Conservation (phyloP, 2,329 filamentous ascomycete genomes). For the Colletotrichum theobromicola region DNA sequence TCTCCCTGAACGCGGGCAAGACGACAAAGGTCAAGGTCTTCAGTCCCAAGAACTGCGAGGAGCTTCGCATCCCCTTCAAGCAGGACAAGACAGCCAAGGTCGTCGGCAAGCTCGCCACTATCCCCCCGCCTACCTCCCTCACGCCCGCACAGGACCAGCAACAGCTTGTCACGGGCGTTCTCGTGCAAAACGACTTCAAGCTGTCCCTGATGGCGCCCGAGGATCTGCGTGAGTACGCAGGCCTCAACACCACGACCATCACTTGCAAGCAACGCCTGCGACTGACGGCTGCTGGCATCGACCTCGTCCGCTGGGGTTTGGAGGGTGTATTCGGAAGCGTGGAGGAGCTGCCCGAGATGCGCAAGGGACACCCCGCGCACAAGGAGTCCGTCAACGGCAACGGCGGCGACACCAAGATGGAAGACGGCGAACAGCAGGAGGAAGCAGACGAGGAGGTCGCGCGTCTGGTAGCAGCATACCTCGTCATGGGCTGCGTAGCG, state of each 20-base stretch:
- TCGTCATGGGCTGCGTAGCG: conserved; percentile 89
- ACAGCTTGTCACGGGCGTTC: conserved; percentile 80
- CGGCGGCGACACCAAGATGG: conserved; percentile 40
- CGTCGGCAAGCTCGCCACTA: conserved; percentile 87
- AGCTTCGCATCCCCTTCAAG: conserved; percentile 92
- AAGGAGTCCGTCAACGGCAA: conserved; percentile 39
- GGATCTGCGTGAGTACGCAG: conserved; percentile 93
- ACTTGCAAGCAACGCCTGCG: conserved; percentile 90
- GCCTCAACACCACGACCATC: conserved; percentile 94
- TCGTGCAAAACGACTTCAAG: conserved; percentile 98
- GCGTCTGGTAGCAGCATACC: conserved; percentile 59
- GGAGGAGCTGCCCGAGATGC: conserved; percentile 68
- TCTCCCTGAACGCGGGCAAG: conserved; percentile 88
- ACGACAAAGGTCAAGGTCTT: conserved; percentile 86
- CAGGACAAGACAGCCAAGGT: conserved; percentile 96
- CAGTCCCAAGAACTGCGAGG: conserved; percentile 93
- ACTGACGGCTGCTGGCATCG: conserved; percentile 85
- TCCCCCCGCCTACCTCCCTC: conserved; percentile 66
- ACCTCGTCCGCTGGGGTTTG: conserved; percentile 91
- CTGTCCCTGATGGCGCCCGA: conserved; percentile 96
- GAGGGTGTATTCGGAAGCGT: conserved; percentile 93
- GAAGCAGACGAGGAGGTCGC: conserved; percentile 70
- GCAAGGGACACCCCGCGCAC: conserved; percentile 36
- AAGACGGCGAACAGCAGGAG: conserved; percentile 46
- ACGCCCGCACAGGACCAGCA: conserved; percentile 34